Base-by-base conservation (phyloP, 306 rosid species). In the Ochetophila trinervis region DNA sequence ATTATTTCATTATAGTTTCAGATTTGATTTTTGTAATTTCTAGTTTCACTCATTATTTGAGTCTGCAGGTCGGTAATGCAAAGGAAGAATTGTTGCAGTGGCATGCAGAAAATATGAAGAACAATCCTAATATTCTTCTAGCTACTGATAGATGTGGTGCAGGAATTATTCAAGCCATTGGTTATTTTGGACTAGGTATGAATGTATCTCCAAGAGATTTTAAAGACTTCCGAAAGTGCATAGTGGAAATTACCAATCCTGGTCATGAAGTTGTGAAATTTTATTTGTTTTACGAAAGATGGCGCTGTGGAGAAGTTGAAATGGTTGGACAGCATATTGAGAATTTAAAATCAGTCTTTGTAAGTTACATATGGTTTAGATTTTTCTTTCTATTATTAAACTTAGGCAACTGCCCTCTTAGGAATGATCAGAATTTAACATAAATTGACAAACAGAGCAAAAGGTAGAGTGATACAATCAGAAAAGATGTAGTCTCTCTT, bases 141-240 rank as follows among this genome's bases (percentile, higher is more conserved):
- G 86, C 94, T 49, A 70, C 81, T 5, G 83, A 88, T 83, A 80
- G 96, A 62, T 91, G 97, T 78, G 93, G 93, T 15, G 96, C 83
- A 35, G 97, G 93, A 62, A 91, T 91, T 67, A 63, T 91, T 52
- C 84, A 88, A 80, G 93, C 93, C 35, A 81, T 91, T 67, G 85
- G 86, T 54, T 52, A 62, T 66, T 91, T 88, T 76, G 68, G 75
- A 60, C 72, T 88, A 14, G 97, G 97, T 78, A 81, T 85, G 51
- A 83, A 76, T 62, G 63, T 86, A 54, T 84, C 97, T 63, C 93
- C 93, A 8, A 88, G 96, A 79, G 91, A 88, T 74, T 34, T 80
- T 58, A 59, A 37, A 59, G 88, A 83, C 70, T 78, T 57, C 53
- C 65, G 34, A 27, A 68, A 40, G 36, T 69, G 68, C 68, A 54